Evolutionary conservation across 2,329 filamentous ascomycete genomes (phyloP), one percentile per base, ranked within the genome.

Genomic region (Talaromyces sp.): DNA sequence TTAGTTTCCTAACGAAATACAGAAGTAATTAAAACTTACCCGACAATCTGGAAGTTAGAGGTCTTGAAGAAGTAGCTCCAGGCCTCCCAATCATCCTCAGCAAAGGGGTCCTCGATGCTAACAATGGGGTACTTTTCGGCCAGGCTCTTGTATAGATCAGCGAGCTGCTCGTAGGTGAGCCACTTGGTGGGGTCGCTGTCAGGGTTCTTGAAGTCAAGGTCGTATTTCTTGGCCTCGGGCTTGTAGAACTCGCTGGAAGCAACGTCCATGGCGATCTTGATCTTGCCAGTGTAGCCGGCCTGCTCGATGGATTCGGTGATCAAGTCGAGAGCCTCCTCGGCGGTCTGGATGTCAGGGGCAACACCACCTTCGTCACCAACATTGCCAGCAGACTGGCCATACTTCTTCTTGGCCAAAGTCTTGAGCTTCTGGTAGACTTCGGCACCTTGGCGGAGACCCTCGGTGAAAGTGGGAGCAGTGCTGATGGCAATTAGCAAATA

Each of bases 21-120:
- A 10, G 7, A 16, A 42, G 6, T 5, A 3, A 14, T 5, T 40
- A 3, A 40, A 9, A 73, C 79, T 68, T 75, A 82, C 80, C 81
- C 95, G 70, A 99, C 95, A 77, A 99, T 92, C 87, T 99, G 95
- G 85, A 96, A 93, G 81, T 97, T 89, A 76, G 92, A 92, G 73
- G 91, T 95, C 90, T 97, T 97, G 90, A 90, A 96, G 89, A 98
- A 99, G 89, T 98, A 96, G 88, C 91, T 96, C 95, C 95, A 99
- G 66, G 95, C 95, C 87, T 98, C 94, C 95, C 95, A 99, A 86
- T 99, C 95, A 75, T 98, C 95, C 87, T 99, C 95, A 68, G 92
- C 94, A 82, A 99, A 99, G 77, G 95, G 95, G 79, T 99, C 95
- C 85, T 99, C 95, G 73, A 99, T 98, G 81, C 87, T 91, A 82